Percentiles rank a stretch among this genome's conserved stretches.
Conservation (phyloP, 2,329 filamentous ascomycete genomes). For the Colletotrichum sp. region DNA sequence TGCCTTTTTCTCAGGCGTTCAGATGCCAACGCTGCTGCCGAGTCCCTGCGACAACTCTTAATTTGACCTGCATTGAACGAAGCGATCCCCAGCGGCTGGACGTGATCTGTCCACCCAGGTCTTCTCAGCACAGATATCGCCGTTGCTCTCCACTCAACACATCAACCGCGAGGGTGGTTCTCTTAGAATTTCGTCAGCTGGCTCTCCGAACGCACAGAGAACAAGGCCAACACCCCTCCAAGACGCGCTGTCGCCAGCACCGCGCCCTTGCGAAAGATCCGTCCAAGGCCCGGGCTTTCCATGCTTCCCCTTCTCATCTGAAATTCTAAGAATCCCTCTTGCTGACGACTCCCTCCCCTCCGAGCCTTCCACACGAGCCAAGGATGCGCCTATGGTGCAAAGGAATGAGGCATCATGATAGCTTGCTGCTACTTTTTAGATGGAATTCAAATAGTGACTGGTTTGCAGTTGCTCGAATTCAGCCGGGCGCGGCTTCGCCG, state of each 20-base stretch:
- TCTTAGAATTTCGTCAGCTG: neutral
- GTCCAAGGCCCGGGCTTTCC: neutral
- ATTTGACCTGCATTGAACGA: neutral
- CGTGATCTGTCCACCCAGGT: neutral
- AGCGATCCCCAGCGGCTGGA: neutral
- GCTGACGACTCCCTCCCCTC: neutral
- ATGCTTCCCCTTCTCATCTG: neutral
- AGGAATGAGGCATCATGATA: neutral
- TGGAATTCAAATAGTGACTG: neutral
- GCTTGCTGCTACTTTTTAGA: neutral
- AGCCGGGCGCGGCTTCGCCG: neutral
- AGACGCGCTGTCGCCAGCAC: neutral
- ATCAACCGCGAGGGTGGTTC: neutral
- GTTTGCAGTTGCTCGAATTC: neutral
- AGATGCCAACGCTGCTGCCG: neutral
- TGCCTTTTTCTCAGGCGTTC: neutral
- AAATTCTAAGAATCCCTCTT: neutral
- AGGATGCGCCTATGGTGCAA: neutral
- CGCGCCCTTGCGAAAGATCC: neutral
- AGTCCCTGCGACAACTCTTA: neutral
- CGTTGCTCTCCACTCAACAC: neutral
- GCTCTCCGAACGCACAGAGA: neutral
- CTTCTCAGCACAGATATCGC: neutral
- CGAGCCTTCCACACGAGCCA: neutral
- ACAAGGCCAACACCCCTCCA: neutral